Evolutionary conservation across 139 green algal genomes (phyloP), one percentile per base, ranked within the genome.

Genomic region (Micractinium sp.): DNA sequence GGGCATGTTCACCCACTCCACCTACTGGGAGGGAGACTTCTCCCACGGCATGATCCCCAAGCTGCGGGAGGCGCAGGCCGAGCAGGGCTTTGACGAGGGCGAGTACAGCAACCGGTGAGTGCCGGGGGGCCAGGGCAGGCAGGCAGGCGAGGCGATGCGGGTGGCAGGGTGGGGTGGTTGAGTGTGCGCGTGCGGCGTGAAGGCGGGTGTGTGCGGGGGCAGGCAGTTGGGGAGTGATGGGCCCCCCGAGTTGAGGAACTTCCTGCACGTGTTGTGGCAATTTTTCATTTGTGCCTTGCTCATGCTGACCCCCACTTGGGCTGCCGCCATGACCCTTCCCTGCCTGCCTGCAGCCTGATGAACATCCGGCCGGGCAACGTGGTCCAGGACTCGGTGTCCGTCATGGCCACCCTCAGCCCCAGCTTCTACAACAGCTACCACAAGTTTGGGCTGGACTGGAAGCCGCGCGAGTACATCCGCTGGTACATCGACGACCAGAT

Each of bases 401-500:
- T 83, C 23, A 63, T 83, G 41, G 39, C 77, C 77, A 83, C 41
- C 77, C 47, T 83, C 23, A 83, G 16, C 25, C 23, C 41, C 27
- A 33, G 29, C 77, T 63, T 38, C 77, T 83, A 63, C 39, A 83
- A 63, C 25, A 29, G 9, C 39, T 63, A 27, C 39, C 77, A 83
- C 77, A 83, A 83, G 39, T 83, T 83, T 63, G 77, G 77, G 31
- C 73, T 78, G 73, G 89, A 91, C 41, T 91, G 89, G 89, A n/a
- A 35, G 33, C 89, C 89, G 12, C 41, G 73, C 1, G 41, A 91
- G 15, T 91, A 91, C 47, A 66, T 91, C 12, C 81, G 89, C 31
- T 91, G 89, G 89, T 91, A 91, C 88, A 78, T 91, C 18, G 89
- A 91, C 23, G 85, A 66, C 81, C 35, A 85, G 4, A 84, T 91